Base-by-base conservation (phyloP, 345 rosid genomes). In the Eutrema yunnanense region DNA sequence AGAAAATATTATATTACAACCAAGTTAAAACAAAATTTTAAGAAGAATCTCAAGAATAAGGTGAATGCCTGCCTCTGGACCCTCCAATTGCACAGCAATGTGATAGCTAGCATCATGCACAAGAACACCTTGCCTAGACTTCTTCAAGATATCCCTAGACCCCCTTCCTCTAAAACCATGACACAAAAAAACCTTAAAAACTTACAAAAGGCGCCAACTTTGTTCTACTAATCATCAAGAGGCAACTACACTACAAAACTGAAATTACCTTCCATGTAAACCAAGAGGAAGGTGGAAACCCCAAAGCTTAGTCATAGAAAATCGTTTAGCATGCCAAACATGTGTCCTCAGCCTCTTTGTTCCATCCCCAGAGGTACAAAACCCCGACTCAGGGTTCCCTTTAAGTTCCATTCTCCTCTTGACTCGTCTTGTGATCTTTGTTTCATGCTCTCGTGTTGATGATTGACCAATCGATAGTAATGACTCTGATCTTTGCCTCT, bases 261-360 rank as follows among this genome's bases (percentile, higher is more conserved):
- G 14, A 33, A 48, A 56, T 5, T 76, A 91, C 98, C 92, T 86
- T 76, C 98, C 98, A 27, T 85, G 90, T 78, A 89, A 86, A 47
- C 97, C 96, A 12, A 88, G 80, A 74, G 98, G 98, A 80, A 94
- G 88, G 54, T 94, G 72, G 69, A 85, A 91, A 0, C 98, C 91
- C 92, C 97, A 91, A 47, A 81, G 82, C 84, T 91, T 94, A 49
- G 81, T 60, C 96, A 94, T 91, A 8, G 84, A 82, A 63, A 94
- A 91, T 19, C 97, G 86, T 82, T 94, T 94, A 5, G 95, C 88
- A 70, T 86, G 92, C 98, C 98, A 94, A 50, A 94, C 85, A 76
- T 94, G 98, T 8, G 97, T 94, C 71, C 95, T 88, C 56, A 89
- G 78, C 72, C 97, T 85, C 90, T 83, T 94, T 5, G 97, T 91